These are phyloP conservation scores for Monosporozyma yasuniensis DNA, from an alignment of 805 yeast species.

Conservation along the genomic window DNA sequence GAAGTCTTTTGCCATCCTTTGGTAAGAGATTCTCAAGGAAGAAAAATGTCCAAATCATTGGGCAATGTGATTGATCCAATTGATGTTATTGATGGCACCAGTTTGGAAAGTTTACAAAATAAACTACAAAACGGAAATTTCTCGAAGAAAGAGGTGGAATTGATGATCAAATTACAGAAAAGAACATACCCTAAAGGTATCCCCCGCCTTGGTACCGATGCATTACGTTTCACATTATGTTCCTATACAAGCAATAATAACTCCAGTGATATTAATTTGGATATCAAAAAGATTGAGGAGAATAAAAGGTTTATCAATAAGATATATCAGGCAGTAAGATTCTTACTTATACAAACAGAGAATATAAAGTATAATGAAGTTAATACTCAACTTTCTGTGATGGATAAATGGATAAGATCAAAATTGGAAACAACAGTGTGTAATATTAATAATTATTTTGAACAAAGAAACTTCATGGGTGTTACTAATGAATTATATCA, in stretches of 20 bases:
- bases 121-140: constrained; percentile 72
- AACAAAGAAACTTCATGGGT: constrained; percentile 76
- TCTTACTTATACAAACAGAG: constrained; percentile 21
- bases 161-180: constrained; percentile 78
- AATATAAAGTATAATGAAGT: not conserved
- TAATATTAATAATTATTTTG: constrained; percentile 53
- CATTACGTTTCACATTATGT: constrained; percentile 92
- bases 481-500: constrained; percentile 77
- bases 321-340: constrained; percentile 96
- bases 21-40: constrained; percentile 96
- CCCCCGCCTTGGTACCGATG: constrained; percentile 98
- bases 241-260: constrained; percentile 97
- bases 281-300: constrained; percentile 91
- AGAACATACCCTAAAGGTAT: constrained; percentile 88
- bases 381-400: constrained; percentile 30
- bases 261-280: constrained; percentile 92
- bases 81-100: constrained; percentile 83
- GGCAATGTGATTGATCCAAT: constrained; percentile 95
- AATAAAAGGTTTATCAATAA: constrained; percentile 98
- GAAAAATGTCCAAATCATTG: constrained; percentile 95
- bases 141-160: constrained; percentile 74
- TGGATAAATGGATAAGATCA: constrained; percentile 89
- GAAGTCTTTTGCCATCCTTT: constrained; percentile 98
- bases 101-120: constrained; percentile 64
- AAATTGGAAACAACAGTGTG: constrained; percentile 61